Percentiles rank a stretch among this genome's conserved stretches.
Conservation (phyloP, 2,329 filamentous ascomycete species). For the Ophiostoma sp. region DNA sequence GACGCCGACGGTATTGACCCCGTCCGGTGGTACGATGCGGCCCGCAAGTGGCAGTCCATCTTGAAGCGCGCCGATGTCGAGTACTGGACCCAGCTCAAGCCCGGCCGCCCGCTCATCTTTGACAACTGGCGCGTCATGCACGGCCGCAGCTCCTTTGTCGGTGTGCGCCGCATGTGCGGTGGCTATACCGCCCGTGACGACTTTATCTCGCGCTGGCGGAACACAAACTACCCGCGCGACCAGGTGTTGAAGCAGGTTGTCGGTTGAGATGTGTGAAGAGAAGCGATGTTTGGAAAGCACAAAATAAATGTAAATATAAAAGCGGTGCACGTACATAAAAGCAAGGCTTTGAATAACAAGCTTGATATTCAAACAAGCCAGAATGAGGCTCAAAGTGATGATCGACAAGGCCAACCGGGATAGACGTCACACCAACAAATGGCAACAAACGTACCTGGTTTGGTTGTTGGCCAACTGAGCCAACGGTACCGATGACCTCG, state of each 20-base stretch:
- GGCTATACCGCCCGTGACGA: slow-evolving; percentile 84
- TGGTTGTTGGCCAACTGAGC: background rate
- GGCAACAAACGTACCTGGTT: background rate
- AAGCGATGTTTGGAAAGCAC: background rate
- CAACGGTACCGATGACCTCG: background rate
- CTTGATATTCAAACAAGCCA: background rate
- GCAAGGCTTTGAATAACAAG: background rate
- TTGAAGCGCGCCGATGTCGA: slow-evolving; percentile 65
- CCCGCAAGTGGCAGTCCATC: slow-evolving; percentile 70
- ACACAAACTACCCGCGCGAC: slow-evolving; percentile 62
- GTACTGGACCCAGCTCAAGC: slow-evolving; percentile 78
- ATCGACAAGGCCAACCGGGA: background rate
- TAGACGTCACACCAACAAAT: background rate
- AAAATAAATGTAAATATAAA: background rate
- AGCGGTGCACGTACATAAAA: background rate
- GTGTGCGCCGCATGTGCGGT: slow-evolving; percentile 83
- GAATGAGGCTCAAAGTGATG: background rate
- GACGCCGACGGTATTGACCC: slow-evolving; percentile 44
- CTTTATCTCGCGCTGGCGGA: slow-evolving; percentile 73
- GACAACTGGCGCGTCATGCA: slow-evolving; percentile 96
- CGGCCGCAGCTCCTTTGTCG: slow-evolving; percentile 78
- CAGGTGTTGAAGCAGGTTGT: slow-evolving; percentile 43
- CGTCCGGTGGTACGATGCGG: slow-evolving; percentile 75
- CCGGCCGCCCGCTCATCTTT: slow-evolving; percentile 80
- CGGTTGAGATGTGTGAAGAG: slow-evolving; percentile 23